phyloP scores from a whole-genome alignment of 2,329 filamentous ascomycete species.

The Mycosphaerella sp. region DNA sequence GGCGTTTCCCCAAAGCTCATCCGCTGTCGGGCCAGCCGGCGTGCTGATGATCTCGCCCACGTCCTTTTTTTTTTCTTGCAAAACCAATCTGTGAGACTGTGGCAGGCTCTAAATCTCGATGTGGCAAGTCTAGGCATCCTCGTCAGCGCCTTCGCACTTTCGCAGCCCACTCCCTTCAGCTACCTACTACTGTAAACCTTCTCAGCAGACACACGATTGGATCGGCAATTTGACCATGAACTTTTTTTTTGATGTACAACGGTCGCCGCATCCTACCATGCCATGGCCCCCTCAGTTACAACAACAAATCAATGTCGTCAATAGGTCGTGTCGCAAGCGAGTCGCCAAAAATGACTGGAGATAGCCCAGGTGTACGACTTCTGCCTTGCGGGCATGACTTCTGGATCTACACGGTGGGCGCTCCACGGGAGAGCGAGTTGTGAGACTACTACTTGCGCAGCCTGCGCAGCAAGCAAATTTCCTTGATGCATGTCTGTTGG shows the following conservation, averaged over 20 bases:
- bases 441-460: neutral
- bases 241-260: neutral
- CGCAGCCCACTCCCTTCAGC: constrained; percentile 1
- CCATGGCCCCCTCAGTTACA: neutral
- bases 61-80: neutral
- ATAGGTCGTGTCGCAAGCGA: constrained; percentile 2
- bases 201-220: constrained; percentile 2
- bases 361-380: neutral
- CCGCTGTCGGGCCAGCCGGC: constrained; percentile 10
- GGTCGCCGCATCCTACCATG: constrained; percentile 3
- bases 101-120: constrained; percentile 5
- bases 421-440: neutral
- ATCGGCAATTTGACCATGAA: neutral
- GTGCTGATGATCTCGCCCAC: constrained; percentile 5
- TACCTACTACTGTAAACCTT: neutral
- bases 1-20: constrained; percentile 8
- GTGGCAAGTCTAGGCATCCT: constrained; percentile 7
- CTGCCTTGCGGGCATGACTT: constrained; percentile 6
- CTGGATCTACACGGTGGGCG: constrained; percentile 7
- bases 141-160: constrained; percentile 4
- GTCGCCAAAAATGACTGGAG: neutral
- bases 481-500: neutral
- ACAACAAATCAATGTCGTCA: neutral
- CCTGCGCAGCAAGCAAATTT: neutral
- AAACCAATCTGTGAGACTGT: neutral